Evolutionary conservation across 305 asterid genomes (phyloP).

Genomic region (Stenogyne calaminthoides): DNA sequence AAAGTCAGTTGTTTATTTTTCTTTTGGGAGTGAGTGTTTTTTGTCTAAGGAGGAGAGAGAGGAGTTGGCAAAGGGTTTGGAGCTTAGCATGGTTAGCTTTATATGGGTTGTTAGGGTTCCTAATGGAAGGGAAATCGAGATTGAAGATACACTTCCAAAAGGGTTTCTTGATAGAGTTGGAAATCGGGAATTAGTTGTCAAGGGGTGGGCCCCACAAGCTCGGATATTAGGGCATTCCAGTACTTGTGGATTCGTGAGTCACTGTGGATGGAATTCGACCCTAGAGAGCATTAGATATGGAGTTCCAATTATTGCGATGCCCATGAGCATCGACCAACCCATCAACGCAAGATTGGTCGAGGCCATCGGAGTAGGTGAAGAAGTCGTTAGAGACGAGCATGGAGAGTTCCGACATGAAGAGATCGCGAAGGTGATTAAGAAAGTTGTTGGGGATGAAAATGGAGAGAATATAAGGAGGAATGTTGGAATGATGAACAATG

Average conservation of each 20-base stretch:
- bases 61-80: conserved; percentile 19
- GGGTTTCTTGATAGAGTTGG: conserved; percentile 18
- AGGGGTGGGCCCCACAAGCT: conserved; percentile 24
- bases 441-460: not conserved
- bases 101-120: conserved; percentile 21
- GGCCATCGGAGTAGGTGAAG: not conserved
- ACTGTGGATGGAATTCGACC: conserved; percentile 10
- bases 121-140: not conserved
- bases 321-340: not conserved
- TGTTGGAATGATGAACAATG: not conserved
- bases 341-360: conserved; percentile 3
- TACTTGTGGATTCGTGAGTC: not conserved
- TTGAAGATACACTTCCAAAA: conserved; percentile 15
- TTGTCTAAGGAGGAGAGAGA: conserved; percentile 9
- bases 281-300: not conserved
- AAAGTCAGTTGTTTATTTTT: conserved; percentile 11
- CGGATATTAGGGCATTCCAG: not conserved
- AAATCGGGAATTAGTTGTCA: not conserved
- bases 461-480: too few species aligned
- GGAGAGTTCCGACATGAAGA: conserved; percentile 6
- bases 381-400: conserved; percentile 5
- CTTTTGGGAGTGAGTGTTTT: conserved; percentile 20
- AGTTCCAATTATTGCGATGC: conserved; percentile 16
- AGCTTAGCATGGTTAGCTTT: conserved; percentile 19
- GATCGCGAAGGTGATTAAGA: conserved; percentile 4